Base-by-base conservation (phyloP, 352 stramenopile genomes). In the Globisporangium polare region DNA sequence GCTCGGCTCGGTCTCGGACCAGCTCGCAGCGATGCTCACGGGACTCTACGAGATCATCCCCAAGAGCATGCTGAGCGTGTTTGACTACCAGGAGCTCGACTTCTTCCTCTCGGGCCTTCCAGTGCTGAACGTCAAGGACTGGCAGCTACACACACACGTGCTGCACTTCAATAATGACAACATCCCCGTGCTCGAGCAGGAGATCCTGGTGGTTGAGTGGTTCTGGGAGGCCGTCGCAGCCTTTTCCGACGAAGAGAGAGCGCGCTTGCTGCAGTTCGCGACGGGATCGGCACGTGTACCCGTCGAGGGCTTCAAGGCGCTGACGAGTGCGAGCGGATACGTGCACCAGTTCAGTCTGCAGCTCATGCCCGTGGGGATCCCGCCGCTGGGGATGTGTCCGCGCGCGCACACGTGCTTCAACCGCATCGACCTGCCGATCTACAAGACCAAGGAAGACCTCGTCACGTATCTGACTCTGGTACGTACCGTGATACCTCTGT, bases 221-320 rank as follows among this genome's bases (percentile, higher is more conserved):
- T 98, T 98, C 61, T 98, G 92, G 92, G 76, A 94, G 43, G 75
- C 92, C 17, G 73, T 98, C 13, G 74, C 77, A 31, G 63, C 60
- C 8, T 87, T 99, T 31, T 91, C 83, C 0, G 76, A 94, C 37
- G 95, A 97, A 61, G 89, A 99, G 58, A 96, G 96, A 33, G 97
- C 97, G 41, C 79, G 94, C 15, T 89, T 99, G 66, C 75, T 99
- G 22, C 96, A 99, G 68, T 99, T 99, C 76, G 90, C 98, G 6
- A 99, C 96, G 0, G 97, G 97, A 1, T 98, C 92, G 18, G 97
- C 88, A 8, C 98, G 98, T 58, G 96, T 99, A 5, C 83, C 85
- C 18, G 84, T 96, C 6, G 83, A 94, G 56, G 82, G 83, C 0
- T 96, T 96, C 63, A 83, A 78, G 58, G 82, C 78, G 1, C 75